Base-by-base conservation (phyloP, 192 early-diverging fungal genomes). In the Entophlyctis helioformis region DNA sequence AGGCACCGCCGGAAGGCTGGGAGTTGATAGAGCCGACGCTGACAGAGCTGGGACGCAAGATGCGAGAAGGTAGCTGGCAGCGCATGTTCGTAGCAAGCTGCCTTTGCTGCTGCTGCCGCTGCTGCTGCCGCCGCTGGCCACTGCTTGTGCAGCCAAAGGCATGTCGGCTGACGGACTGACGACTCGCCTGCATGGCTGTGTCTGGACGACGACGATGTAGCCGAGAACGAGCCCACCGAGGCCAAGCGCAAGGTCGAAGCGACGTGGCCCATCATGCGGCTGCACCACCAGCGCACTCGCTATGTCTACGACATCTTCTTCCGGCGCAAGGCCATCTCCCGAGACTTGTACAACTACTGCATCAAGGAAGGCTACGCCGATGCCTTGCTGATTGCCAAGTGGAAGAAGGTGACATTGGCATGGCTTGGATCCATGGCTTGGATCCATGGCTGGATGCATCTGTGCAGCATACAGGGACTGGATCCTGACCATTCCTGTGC, bases 271-370 rank as follows among this genome's bases (percentile, higher is more conserved):
- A 85, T 99, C 27, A 92, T 95, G 62, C 79, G 87, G 24, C 65
- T 99, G 23, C 93, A 99, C 60, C 93, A 99, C 66, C 93, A 99
- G 64, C 84, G 94, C 37, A 87, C 94, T 20, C 74, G 91, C 36
- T 97, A 97, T 76, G 72, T 96, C 23, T 99, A 86, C 51, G 96
- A 99, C 56, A 66, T 97, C 41, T 97, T 83, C 56, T 91, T 93
- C 70, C 93, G 91, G 63, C 86, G 92, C 46, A 79, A 91, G 44
- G 84, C 87, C 16, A 99, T 99, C 36, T 85, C 86, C 27, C 79
- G 80, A 51, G 84, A 87, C 50, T 64, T 99, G 33, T 97, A 93
- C 59, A 83, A 94, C 46, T 99, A 86, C 56, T 84, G 87, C 59
- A 45, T 98, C 41, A 93, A 94, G 56, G 72, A 88, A 48, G 78